Base-by-base conservation (phyloP, 352 stramenopile species). In the Pythium phragmitis region DNA sequence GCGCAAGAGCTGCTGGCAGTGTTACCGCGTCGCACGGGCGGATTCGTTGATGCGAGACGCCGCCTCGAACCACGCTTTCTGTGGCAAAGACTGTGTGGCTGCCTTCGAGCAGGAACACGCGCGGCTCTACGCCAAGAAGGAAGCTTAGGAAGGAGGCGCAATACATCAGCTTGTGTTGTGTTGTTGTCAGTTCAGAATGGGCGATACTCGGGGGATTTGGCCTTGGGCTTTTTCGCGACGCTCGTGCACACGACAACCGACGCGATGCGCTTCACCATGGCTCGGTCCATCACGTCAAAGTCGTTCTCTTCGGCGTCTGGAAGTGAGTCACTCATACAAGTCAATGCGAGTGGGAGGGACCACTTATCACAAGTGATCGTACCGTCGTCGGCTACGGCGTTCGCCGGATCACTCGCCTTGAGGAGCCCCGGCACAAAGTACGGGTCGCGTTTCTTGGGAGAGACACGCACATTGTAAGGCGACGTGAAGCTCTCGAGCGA, bases 1-100 rank as follows among this genome's bases (percentile, higher is more conserved):
- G 36, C 76, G 76, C 23, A 85, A 83, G 62, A 87, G 82, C 60
- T 95, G 84, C 52, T 95, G 86, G 86, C 84, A 95, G 37, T 95
- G 86, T 56, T 95, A 95, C 65, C 71, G 69, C 4, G 59, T 95
- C 17, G 61, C 75, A 34, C 68, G 65, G 42, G 65, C 65, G 5
- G 78, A 89, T 9, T 45, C 42, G 3, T 60, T 91, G 12, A 41
- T 88, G 0, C 51, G 69, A 5, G 86, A 93, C 36, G 56, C 63
- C 0, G 63, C 72, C 49, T 85, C 79, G 9, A 58, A 60, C 3
- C 87, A 88, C 17, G 47, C 41, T 2, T 95, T 94, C 60, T 94
- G 85, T 49, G 65, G 69, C 0, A 26, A 39, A 0, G 19, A 28
- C 2, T 94, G 85, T 47, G 68, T 74, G 63, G 57, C 45, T 19